Evolutionary conservation across 495 filamentous ascomycete species (phyloP).

Genomic region (Tetracladium marchalianum): DNA sequence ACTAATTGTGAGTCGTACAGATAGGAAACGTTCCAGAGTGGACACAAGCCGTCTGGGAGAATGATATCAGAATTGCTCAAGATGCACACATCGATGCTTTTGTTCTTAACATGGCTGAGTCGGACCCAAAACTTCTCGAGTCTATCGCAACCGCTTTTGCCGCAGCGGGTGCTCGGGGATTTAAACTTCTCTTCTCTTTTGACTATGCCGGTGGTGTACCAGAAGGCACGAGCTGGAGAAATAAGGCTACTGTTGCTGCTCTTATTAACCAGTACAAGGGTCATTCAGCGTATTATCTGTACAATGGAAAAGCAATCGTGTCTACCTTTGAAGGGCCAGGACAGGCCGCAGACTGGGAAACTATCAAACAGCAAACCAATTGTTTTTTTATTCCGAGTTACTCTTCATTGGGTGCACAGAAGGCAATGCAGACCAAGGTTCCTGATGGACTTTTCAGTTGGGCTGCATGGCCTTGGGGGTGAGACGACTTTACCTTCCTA

Average conservation of each 20-base stretch:
- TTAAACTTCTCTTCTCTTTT: slow-evolving; percentile 62
- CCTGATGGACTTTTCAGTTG: slow-evolving; percentile 14
- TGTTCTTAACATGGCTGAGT: slow-evolving; percentile 54
- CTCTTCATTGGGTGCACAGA: too few relatives aligned
- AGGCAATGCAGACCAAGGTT: not conserved
- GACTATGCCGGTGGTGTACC: slow-evolving; percentile 40
- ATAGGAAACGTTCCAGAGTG: too few relatives aligned
- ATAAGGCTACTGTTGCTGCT: too few relatives aligned
- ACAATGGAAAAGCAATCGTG: slow-evolving; percentile 49
- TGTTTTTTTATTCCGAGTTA: too few relatives aligned
- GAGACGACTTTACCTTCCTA: too few relatives aligned
- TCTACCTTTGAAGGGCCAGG: slow-evolving; percentile 59
- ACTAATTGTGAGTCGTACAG: too few relatives aligned
- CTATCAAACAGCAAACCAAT: too few relatives aligned
- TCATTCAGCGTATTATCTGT: slow-evolving; percentile 40
- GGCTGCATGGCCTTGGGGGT: slow-evolving; percentile 11
- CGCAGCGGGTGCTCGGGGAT: slow-evolving; percentile 42
- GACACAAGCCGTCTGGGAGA: slow-evolving; percentile 37
- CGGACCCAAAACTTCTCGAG: slow-evolving; percentile 36
- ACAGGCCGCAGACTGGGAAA: not conserved
- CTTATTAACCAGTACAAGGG: too few relatives aligned
- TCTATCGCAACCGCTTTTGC: slow-evolving; percentile 44
- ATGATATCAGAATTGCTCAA: slow-evolving; percentile 51
- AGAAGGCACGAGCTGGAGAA: too few relatives aligned
- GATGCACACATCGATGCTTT: slow-evolving; percentile 62